Conservation (phyloP, 2,329 filamentous ascomycete species). For the Fusarium devonianum region DNA sequence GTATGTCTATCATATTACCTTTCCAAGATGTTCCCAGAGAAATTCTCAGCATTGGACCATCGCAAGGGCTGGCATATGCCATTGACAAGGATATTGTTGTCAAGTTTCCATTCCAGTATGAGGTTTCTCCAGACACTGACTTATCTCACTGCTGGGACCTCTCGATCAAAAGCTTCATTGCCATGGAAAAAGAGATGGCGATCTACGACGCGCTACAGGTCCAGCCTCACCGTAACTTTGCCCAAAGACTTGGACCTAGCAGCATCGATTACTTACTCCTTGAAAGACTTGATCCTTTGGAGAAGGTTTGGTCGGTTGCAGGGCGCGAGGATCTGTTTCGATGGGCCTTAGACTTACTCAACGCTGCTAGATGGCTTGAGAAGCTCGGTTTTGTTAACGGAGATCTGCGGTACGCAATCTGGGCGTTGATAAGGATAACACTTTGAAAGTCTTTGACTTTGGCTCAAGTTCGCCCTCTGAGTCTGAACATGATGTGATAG, state of each 20-base stretch:
- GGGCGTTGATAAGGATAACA: background rate
- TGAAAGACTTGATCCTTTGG: background rate
- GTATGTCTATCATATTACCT: background rate
- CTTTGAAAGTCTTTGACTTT: conserved; percentile 13
- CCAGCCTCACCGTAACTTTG: background rate
- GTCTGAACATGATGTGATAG: background rate
- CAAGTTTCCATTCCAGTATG: background rate
- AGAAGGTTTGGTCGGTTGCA: background rate
- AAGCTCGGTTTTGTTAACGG: conserved; percentile 2
- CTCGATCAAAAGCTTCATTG: background rate
- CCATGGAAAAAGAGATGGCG: too few relatives aligned
- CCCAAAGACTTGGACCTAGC: background rate
- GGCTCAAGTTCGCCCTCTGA: conserved; percentile 2
- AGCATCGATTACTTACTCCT: background rate
- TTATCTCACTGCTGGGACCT: background rate
- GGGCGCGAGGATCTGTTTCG: background rate
- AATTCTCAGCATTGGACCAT: background rate
- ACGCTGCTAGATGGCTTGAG: conserved; percentile 2
- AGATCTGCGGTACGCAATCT: conserved; percentile 9
- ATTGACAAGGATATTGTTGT: conserved; percentile 3
- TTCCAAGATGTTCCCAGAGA: background rate
- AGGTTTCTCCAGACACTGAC: background rate
- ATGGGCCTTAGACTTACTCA: conserved; percentile 3
- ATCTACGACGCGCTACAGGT: too few relatives aligned
- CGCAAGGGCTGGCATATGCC: conserved; percentile 8